Conservation (phyloP, 139 green algal genomes). For the Auxenochlorella pyrenoidosa region DNA sequence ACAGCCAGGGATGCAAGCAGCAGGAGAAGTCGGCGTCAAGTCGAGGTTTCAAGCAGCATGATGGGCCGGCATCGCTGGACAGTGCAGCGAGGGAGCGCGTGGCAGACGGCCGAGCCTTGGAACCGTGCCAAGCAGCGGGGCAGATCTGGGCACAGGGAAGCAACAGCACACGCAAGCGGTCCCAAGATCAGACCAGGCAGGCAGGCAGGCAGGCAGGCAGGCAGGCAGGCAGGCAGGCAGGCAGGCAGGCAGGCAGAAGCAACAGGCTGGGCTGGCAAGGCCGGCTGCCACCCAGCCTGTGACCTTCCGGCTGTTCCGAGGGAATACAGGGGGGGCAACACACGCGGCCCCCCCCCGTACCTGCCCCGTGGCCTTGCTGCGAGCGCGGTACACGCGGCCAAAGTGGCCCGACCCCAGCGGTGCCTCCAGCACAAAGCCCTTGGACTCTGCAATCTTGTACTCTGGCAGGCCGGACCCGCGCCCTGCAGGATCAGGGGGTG, state of each 20-base stretch:
- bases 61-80: no score
- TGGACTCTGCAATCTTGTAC: conserved; percentile 3
- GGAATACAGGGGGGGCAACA: no score
- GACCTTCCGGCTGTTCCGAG: no score
- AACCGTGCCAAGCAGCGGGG: no score
- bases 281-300: no score
- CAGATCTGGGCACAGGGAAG: no score
- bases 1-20: background rate
- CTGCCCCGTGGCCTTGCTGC: background rate
- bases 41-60: no score
- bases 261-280: no score
- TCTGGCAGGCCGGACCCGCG: background rate
- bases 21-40: no score
- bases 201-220: background rate
- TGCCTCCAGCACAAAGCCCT: conserved; percentile 8
- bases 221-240: background rate
- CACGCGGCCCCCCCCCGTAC: background rate
- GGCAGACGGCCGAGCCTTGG: no score
- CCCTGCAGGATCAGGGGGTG: background rate
- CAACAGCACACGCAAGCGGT: no score
- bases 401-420: conserved; percentile 37
- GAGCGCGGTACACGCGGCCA: conserved; percentile 35
- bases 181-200: background rate
- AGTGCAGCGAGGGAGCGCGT: no score
- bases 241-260: background rate